Evolutionary conservation across 1,139 yeast species (phyloP), one percentile per base, ranked within the genome.

Genomic region (Blastobotrys persicus): DNA sequence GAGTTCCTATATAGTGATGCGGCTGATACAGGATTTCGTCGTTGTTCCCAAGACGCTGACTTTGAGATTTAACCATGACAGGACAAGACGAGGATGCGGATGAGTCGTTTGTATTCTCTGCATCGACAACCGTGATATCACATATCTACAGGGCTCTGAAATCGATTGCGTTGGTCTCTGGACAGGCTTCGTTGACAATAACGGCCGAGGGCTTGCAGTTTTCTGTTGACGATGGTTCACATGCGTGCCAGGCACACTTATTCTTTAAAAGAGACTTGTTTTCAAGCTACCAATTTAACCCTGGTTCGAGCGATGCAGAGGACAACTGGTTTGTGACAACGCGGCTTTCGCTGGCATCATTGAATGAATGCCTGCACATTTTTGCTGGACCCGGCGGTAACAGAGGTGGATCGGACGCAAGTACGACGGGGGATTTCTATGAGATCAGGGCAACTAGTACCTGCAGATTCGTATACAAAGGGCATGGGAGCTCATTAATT

Each of bases 401-500:
- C 33, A 26, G 14, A 35, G 31, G n/a, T 41, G 31, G 16, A 46
- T 31, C 14, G 35, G 45, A 31, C 31, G 38, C 4, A 44, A 38
- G n/a, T 42, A 26, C 20, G 44, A 34, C 31, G 42, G 32, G 41
- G 3, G 20, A 18, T 6, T 19, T 37, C 13, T 16, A 37, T 17
- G 5, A 7, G 6, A 16, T 13, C 43, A 11, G 34, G 20, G 45
- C 19, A 31, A 14, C 43, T 12, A 17, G 39, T 34, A 50, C 59
- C 14, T 63, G 66, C 44, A 47, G 61, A 1, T 55, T 79, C 40
- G 67, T 74, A 3, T 79, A 78, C 55, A 66, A 71, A 42, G 77
- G 88, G 0, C 73, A 73, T 12, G 94, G 94, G 0, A 62, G 73
- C 4, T 91, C 94, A 0, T 78, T 88, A 50, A 73, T 80, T 1